phyloP scores from a whole-genome alignment of 2,329 filamentous ascomycete species.

The Neurospora crassa region DNA sequence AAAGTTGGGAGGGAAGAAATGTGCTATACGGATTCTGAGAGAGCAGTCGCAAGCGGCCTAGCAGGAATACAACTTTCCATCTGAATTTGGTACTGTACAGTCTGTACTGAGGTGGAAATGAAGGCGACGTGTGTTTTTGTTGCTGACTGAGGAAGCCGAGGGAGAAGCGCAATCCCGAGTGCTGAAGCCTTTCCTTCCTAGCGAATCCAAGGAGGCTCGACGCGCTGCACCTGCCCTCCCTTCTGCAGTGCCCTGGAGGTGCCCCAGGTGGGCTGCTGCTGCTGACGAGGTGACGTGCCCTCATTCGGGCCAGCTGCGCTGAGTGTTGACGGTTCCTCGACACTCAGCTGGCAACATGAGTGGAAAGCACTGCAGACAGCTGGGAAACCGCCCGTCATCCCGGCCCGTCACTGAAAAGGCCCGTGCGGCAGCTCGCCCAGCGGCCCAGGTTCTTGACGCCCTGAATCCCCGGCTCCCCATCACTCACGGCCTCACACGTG shows the following conservation, averaged over 20 bases:
- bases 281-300: not conserved
- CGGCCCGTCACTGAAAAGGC: not conserved
- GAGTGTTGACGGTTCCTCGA: not conserved
- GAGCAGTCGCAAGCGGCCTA: not conserved
- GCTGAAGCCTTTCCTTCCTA: not conserved
- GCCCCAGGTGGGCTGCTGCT: not conserved
- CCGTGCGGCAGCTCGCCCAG: not conserved
- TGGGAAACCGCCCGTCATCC: not conserved
- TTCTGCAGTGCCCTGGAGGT: not conserved
- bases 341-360: not conserved
- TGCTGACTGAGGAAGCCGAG: not conserved
- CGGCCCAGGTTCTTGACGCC: no score
- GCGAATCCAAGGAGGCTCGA: not conserved
- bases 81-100: not conserved
- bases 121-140: not conserved
- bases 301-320: not conserved
- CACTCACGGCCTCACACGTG: not conserved
- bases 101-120: not conserved
- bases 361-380: not conserved
- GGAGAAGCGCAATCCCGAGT: not conserved
- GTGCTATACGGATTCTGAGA: not conserved
- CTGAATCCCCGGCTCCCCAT: not conserved
- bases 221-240: not conserved
- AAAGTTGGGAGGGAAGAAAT: not conserved
- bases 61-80: not conserved